Percentiles rank a stretch among this genome's conserved stretches.
These are phyloP conservation scores for Colletotrichum sp. DNA, from an alignment of 2,329 filamentous ascomycete genomes.

Conservation along the genomic window DNA sequence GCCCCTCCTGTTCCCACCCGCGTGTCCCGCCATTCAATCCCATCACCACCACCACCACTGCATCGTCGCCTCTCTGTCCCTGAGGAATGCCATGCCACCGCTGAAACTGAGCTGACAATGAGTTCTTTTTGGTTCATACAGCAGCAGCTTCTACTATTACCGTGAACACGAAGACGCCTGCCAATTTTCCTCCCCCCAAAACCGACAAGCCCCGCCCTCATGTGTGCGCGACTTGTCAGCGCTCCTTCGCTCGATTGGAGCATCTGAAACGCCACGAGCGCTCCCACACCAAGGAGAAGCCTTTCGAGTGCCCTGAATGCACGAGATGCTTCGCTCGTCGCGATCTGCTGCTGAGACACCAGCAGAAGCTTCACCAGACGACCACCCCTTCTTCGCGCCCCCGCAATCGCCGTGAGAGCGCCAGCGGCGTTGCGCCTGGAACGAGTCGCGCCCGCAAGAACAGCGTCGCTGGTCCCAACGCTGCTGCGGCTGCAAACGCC, in stretches of 20 bases:
- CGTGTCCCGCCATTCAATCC: neutral
- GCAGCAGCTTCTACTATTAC: constrained; percentile 53
- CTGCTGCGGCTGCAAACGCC: constrained; percentile 49
- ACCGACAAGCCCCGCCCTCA: constrained; percentile 97
- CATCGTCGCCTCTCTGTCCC: neutral
- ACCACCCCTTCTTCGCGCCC: constrained; percentile 87
- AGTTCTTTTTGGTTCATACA: neutral
- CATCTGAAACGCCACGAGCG: constrained; percentile 97
- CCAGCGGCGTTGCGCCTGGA: constrained; percentile 68
- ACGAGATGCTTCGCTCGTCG: constrained; percentile 92
- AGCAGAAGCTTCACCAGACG: constrained; percentile 97
- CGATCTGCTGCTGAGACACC: constrained; percentile 89
- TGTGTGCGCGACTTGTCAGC: constrained; percentile 87
- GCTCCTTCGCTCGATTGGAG: constrained; percentile 93
- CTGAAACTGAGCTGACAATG: constrained; percentile 33
- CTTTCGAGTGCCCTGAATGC: constrained; percentile 96
- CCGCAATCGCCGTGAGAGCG: constrained; percentile 88
- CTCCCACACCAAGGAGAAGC: constrained; percentile 99
- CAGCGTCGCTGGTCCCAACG: constrained; percentile 72
- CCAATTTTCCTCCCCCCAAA: constrained; percentile 80
- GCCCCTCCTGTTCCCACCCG: constrained; percentile 33
- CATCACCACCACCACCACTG: constrained; percentile 22
- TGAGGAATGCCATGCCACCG: neutral
- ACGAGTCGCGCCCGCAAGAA: constrained; percentile 87
- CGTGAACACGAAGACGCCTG: constrained; percentile 50